Evolutionary conservation across 2,329 filamentous ascomycete species (phyloP).

Genomic region (Trematosphaeria pertusa): DNA sequence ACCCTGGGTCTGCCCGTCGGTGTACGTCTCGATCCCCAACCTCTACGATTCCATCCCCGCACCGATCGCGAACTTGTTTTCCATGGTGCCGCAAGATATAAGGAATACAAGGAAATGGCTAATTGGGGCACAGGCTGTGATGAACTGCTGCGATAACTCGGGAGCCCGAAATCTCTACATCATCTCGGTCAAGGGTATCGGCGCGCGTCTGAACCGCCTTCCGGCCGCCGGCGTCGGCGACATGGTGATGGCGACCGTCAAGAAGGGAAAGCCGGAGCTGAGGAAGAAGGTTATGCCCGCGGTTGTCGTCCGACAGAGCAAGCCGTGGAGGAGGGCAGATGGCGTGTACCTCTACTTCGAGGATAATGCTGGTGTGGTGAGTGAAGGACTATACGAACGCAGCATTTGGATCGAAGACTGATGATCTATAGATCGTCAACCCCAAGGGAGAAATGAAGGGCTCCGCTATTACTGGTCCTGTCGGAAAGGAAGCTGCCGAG

Average conservation of each 20-base stretch:
- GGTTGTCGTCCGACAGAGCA: slow-evolving; percentile 97
- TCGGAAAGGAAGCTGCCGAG: slow-evolving; percentile 99
- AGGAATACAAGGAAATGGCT: slow-evolving; percentile 28
- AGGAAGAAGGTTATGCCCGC: slow-evolving; percentile 99
- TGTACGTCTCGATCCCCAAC: slow-evolving; percentile 54
- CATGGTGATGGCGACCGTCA: slow-evolving; percentile 99
- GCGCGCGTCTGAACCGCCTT: slow-evolving; percentile 95
- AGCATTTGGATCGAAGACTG: slow-evolving; percentile 12
- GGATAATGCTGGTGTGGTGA: slow-evolving; percentile 99
- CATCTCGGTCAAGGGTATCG: slow-evolving; percentile 99
- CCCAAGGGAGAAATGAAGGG: slow-evolving; percentile 99
- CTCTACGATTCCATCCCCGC: background rate
- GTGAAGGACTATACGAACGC: slow-evolving; percentile 52
- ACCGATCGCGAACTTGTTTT: background rate
- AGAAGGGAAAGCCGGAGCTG: slow-evolving; percentile 99
- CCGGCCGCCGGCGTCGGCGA: slow-evolving; percentile 95
- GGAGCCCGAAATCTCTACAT: slow-evolving; percentile 99
- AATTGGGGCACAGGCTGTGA: slow-evolving; percentile 76
- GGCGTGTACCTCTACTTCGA: slow-evolving; percentile 99
- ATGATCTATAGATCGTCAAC: slow-evolving; percentile 83
- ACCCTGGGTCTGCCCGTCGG: slow-evolving; percentile 99
- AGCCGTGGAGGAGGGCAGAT: slow-evolving; percentile 98
- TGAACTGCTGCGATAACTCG: slow-evolving; percentile 99
- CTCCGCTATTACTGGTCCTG: slow-evolving; percentile 97
- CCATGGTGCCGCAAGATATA: no score